A percentile compares a stretch with the other conserved stretches of the same genome.
phyloP scores from a whole-genome alignment of 768 basidiomycete species.

The Melanogaster broomeanus region DNA sequence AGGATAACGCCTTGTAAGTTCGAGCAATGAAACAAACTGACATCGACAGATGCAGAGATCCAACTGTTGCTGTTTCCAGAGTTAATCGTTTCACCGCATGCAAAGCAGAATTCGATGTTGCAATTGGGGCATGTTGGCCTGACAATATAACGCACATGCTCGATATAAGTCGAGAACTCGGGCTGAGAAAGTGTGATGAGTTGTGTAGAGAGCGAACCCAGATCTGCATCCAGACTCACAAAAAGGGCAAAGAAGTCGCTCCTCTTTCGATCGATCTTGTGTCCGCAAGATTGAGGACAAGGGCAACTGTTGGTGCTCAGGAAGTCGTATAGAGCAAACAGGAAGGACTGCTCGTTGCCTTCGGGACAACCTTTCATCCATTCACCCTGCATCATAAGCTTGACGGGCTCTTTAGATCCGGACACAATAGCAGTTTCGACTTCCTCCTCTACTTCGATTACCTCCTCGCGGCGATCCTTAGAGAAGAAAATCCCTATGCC shows the following conservation, averaged over 20 bases:
- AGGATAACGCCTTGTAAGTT: constrained; percentile 88
- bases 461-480: constrained; percentile 88
- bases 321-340: constrained; percentile 83
- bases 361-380: constrained; percentile 99
- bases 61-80: constrained; percentile 46
- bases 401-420: constrained; percentile 46
- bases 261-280: constrained; percentile 58
- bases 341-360: constrained; percentile 84
- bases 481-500: constrained; percentile 86
- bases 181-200: constrained; percentile 46
- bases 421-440: constrained; percentile 52
- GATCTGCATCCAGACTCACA: constrained; percentile 48
- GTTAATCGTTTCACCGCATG: constrained; percentile 70
- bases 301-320: constrained; percentile 60
- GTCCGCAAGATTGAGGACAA: constrained; percentile 80
- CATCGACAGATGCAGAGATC: constrained; percentile 46
- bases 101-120: constrained; percentile 63
- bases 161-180: constrained; percentile 70
- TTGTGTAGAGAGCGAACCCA: not conserved
- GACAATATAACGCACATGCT: constrained; percentile 59
- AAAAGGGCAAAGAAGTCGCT: constrained; percentile 82
- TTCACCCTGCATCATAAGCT: constrained; percentile 83
- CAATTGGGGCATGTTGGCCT: constrained; percentile 65
- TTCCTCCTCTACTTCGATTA: constrained; percentile 88
- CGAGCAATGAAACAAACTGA: constrained; percentile 83